phyloP scores from a whole-genome alignment of 371 early-diverging fungal species.

The Lichtheimia ornata region DNA sequence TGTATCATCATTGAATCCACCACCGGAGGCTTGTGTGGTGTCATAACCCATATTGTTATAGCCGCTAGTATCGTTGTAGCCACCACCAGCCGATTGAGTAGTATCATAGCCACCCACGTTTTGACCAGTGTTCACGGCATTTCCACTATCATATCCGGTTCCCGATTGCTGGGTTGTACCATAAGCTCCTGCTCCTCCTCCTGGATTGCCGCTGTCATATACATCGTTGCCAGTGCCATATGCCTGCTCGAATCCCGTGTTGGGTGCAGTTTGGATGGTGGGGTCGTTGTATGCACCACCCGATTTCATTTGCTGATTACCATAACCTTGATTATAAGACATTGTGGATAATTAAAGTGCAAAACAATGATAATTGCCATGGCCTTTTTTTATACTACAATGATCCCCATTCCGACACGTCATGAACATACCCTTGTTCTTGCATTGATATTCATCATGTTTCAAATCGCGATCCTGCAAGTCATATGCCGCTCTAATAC shows the following conservation, averaged over 20 bases:
- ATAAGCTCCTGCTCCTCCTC: too few species aligned
- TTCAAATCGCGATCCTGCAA: too few species aligned
- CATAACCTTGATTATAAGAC: constrained; percentile 7
- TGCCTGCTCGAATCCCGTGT: background rate
- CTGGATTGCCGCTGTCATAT: background rate
- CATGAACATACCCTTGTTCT: too few species aligned
- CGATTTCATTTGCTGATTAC: background rate
- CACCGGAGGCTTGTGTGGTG: background rate
- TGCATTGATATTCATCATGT: too few species aligned
- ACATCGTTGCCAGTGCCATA: background rate
- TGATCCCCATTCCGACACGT: too few species aligned
- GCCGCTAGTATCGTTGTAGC: background rate
- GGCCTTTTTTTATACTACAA: too few species aligned
- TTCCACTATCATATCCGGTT: background rate
- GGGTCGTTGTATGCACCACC: background rate
- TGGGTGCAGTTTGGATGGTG: background rate
- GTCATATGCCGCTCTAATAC: too few species aligned
- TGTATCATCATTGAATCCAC: background rate
- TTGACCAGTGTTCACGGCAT: background rate
- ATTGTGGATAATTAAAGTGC: background rate
- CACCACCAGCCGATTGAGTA: background rate
- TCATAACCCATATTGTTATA: background rate
- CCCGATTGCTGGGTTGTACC: background rate
- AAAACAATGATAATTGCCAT: too few species aligned
- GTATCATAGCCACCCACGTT: background rate